phyloP scores from a whole-genome alignment of 306 rosid species.

The Hippophae tibetana region DNA sequence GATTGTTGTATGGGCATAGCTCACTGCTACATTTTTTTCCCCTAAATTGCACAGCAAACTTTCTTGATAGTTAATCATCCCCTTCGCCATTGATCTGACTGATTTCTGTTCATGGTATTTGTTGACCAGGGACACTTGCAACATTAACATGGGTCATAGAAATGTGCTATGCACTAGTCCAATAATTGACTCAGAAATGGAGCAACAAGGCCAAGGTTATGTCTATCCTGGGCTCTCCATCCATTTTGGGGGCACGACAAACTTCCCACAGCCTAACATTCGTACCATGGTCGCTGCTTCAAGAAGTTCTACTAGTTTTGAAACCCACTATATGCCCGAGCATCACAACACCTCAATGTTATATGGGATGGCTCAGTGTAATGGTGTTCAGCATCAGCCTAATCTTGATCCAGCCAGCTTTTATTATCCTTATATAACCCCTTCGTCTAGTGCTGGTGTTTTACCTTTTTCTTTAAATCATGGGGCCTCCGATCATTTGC shows the following conservation, averaged over 20 bases:
- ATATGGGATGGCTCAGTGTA: slow-evolving; percentile 53
- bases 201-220: slow-evolving; percentile 60
- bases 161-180: slow-evolving; percentile 29
- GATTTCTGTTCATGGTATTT: slow-evolving; percentile 5
- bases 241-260: slow-evolving; percentile 32
- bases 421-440: slow-evolving; percentile 58
- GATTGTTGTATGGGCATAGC: too few species aligned
- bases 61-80: neutral
- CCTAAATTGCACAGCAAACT: neutral
- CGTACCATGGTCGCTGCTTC: slow-evolving; percentile 48
- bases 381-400: slow-evolving; percentile 50
- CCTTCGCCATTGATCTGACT: slow-evolving; percentile 17
- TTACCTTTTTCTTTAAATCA: slow-evolving; percentile 54
- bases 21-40: too few species aligned
- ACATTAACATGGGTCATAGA: slow-evolving; percentile 42
- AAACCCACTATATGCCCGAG: slow-evolving; percentile 52
- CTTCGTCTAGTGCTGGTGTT: slow-evolving; percentile 53
- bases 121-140: slow-evolving; percentile 19
- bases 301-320: slow-evolving; percentile 45
- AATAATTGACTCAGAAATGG: slow-evolving; percentile 61
- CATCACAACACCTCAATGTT: slow-evolving; percentile 52
- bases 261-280: slow-evolving; percentile 46
- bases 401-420: slow-evolving; percentile 51
- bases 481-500: slow-evolving; percentile 37
- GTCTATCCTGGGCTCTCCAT: slow-evolving; percentile 51